Evolutionary conservation across 345 rosid species (phyloP), one percentile per base, ranked within the genome.

Genomic region (Passiflora organensis): DNA sequence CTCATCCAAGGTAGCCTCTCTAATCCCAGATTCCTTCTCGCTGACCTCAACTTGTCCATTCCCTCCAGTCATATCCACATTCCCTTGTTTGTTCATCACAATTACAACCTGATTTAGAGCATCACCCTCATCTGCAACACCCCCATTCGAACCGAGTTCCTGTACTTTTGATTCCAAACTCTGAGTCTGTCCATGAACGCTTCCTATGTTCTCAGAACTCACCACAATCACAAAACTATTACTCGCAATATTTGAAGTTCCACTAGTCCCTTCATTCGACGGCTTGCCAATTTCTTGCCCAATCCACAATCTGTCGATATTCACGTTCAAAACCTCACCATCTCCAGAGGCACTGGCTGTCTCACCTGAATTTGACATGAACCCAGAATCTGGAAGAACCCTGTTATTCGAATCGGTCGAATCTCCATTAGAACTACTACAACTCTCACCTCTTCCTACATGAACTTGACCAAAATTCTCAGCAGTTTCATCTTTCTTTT

Each of bases 1-100:
- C 41, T 65, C 37, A 18, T 63, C 71, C 24, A 15, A 47, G 24
- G 21, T 3, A n/a, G n/a, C n/a, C n/a, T n/a, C n/a, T n/a, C n/a
- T n/a, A n/a, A n/a, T 56, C 55, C 67, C 20, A 48, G 15, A n/a
- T 9, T 51, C 66, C 17, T 50, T 24, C 32, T 32, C 43, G 38
- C 53, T 56, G 56, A 21, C 60, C 56, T 65, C 67, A 9, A 56
- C 18, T 10, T 13, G 53, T 45, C 38, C 58, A 49, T 50, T 62
- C 38, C 50, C 70, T 42, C 43, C 59, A 6, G 48, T 60, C 63
- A 43, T 37, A 60, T 58, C 47, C 6, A 38, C 55, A 44, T 56
- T 60, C 59, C 73, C 74, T 32, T 70, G 64, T 13, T 59, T 36
- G 57, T 69, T 68, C 39, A 74, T 67, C 24, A 32, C 41, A 59